Evolutionary conservation across 768 basidiomycete species (phyloP).

Genomic region (Collybia sp.): DNA sequence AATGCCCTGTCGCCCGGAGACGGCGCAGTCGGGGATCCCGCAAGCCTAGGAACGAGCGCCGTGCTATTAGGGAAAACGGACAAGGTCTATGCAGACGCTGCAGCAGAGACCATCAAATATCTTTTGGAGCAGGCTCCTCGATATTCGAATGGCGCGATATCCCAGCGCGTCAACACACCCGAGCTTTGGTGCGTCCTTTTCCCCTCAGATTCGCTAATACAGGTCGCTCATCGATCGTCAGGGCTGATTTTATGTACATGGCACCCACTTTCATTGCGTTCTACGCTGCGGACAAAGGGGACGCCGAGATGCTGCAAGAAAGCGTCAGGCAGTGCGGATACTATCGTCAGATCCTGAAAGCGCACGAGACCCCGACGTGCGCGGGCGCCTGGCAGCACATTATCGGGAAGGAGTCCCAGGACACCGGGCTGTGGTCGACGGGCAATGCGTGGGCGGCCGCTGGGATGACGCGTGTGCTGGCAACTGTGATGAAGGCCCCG

Average conservation of each 20-base stretch:
- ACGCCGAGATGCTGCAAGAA: constrained; percentile 28
- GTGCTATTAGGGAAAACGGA: constrained; percentile 34
- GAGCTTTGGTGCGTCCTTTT: constrained; percentile 39
- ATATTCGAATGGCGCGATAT: constrained; percentile 43
- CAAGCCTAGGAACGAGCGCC: constrained; percentile 43
- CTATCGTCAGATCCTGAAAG: constrained; percentile 41
- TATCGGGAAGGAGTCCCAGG: constrained; percentile 30
- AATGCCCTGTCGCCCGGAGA: constrained; percentile 30
- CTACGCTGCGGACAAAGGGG: constrained; percentile 34
- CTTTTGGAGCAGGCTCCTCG: constrained; percentile 37
- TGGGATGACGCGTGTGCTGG: constrained; percentile 59
- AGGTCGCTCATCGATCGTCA: constrained; percentile 9
- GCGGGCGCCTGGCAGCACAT: constrained; percentile 18
- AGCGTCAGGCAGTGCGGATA: constrained; percentile 44
- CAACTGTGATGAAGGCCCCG: constrained; percentile 37
- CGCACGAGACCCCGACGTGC: constrained; percentile 5
- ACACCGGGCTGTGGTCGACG: constrained; percentile 42
- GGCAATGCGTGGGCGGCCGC: constrained; percentile 73
- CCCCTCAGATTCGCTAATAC: neutral
- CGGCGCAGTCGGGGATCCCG: constrained; percentile 53
- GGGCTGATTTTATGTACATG: constrained; percentile 58
- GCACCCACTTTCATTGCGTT: constrained; percentile 55
- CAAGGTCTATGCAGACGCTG: constrained; percentile 30
- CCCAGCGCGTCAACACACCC: constrained; percentile 43
- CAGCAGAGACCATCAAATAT: constrained; percentile 35